Evolutionary conservation across 345 rosid species (phyloP), one percentile per base, ranked within the genome.

Genomic region (Boechera retrofracta): DNA sequence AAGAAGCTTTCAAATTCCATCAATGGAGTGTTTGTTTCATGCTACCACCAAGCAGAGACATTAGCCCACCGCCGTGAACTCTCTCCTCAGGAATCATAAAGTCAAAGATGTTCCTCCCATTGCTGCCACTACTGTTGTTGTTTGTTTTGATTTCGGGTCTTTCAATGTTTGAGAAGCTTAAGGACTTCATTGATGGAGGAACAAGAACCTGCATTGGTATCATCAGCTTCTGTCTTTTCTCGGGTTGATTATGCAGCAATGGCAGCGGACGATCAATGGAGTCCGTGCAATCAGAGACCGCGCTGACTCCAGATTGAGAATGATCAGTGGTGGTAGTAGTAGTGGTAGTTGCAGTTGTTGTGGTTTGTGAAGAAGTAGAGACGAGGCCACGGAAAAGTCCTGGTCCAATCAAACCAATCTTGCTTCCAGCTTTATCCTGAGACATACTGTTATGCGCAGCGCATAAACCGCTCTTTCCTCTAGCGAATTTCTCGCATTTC

Each of bases 381-480:
- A 92, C 97, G n/a, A 92, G 94, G 45, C 97, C 97, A 39, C 79
- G 91, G 85, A 94, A 94, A 36, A 94, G 95, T 62, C 92, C 92
- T 0, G 95, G 89, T 33, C 90, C 87, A 15, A 94, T 87, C 53
- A 90, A 82, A 56, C 97, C 87, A 47, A 74, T 81, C 77, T 79
- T 84, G 63, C 77, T 85, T 26, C 80, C 80, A 79, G 61, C 83
- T 47, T 78, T 75, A 55, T 83, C 88, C 61, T 73, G 92, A 11
- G 77, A 86, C 89, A 89, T 81, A 83, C 89, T 92, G 78, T 87
- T 78, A 79, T 94, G 99, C 0, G 98, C 94, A 29, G 98, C 99
- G 12, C 99, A 94, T 21, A 94, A 85, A 51, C 99, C 97, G 33
- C 91, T 94, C 86, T 82, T 92, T 7, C 98, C 98, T 85, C 98